Base-by-base conservation (phyloP, 2,329 filamentous ascomycete species). In the Blastomyces parvus region DNA sequence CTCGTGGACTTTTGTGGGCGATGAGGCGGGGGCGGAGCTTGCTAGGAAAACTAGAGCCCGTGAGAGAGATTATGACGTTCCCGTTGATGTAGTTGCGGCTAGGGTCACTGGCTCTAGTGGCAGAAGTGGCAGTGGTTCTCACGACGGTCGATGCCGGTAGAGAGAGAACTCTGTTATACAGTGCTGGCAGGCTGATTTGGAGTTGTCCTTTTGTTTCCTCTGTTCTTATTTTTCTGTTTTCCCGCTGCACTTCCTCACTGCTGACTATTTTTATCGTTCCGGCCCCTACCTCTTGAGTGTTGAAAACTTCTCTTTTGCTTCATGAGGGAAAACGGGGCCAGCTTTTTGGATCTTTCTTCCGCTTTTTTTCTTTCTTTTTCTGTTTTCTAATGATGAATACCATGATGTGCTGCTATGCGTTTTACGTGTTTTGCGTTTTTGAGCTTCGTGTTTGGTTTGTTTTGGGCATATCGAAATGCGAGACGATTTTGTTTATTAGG, bases 1-100 rank as follows among this genome's bases (percentile, higher is more conserved):
- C 73, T 90, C 87, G 72, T 97, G 92, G 93, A 97, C 92, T 0
- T 91, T 97, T 75, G 83, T 97, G 25, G 91, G 90, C 38, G 82
- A 84, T 40, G 82, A 84, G 50, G 78, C 75, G 27, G 83, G 84
- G 5, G 9, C 25, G 9, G 58, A 59, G 22, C 36, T 53, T 56
- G 60, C 36, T 52, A 67, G 14, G 66, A 67, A 42, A 62, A 63
- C 38, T 63, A 64, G 44, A 61, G 62, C 53, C 19, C 62, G 58
- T 42, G 56, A 59, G 42, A 48, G 58, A 27, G 42, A 48, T 11
- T 59, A 50, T 36, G 58, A 58, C 11, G 42, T 58, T 14, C n/a
- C n/a, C n/a, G 36, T 19, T 25, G 36, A 42, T 22, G 13, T 36
- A 17, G 22, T 14, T 42, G 40, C 38, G 30, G 25, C 25, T 52